A percentile compares a stretch with the other conserved stretches of the same genome.
These are phyloP conservation scores for Jackrogersella minutella DNA, from an alignment of 495 filamentous ascomycete genomes.

Conservation along the genomic window DNA sequence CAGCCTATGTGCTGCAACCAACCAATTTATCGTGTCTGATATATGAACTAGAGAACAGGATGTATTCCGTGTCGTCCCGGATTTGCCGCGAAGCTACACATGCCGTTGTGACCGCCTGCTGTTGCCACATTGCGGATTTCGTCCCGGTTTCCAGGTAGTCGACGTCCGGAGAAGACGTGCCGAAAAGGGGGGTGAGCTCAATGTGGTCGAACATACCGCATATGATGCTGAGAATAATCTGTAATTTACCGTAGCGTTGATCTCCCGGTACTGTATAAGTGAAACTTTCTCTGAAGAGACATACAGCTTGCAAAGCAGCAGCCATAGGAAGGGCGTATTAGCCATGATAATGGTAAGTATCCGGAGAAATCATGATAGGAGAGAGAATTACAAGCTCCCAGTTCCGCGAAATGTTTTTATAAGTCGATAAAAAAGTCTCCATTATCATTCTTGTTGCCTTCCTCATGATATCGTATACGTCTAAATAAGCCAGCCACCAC, in stretches of 20 bases:
- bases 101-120: neutral
- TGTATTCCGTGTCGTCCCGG: neutral
- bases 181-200: conserved; percentile 1
- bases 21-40: neutral
- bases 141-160: neutral
- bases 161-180: neutral
- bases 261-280: neutral
- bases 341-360: too few relatives aligned
- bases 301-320: too few relatives aligned
- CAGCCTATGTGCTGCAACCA: neutral
- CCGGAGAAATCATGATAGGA: neutral
- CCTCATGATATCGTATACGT: conserved; percentile 36
- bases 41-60: conserved; percentile 1
- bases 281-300: too few relatives aligned
- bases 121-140: neutral
- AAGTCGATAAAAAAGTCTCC: conserved; percentile 8
- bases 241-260: neutral
- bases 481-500: conserved; percentile 26
- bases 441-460: conserved; percentile 35
- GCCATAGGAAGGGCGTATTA: too few relatives aligned
- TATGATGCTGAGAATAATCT: neutral
- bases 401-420: too few relatives aligned
- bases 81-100: neutral
- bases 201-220: neutral
- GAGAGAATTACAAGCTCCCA: too few relatives aligned